Percentiles rank a stretch among this genome's conserved stretches.
These are phyloP conservation scores for Scutellaria galericulata DNA, from an alignment of 257 asterid genomes.

Conservation along the genomic window DNA sequence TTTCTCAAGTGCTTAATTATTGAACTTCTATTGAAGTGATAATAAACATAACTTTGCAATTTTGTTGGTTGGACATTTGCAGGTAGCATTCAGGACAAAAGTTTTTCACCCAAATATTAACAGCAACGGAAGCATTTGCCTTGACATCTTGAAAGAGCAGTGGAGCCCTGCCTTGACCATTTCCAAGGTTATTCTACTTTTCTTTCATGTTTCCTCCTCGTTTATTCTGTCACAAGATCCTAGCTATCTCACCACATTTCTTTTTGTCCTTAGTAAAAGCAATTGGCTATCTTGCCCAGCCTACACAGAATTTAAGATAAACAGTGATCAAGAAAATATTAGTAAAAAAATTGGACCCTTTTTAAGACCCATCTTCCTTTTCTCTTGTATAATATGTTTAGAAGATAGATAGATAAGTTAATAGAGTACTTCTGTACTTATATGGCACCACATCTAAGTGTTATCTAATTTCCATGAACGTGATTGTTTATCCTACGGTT, in stretches of 20 bases:
- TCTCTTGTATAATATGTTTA: too few species aligned
- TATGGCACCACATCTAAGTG: background rate
- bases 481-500: background rate
- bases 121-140: constrained; percentile 82
- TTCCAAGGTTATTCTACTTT: constrained; percentile 59
- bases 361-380: too few species aligned
- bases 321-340: background rate
- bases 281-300: too few species aligned
- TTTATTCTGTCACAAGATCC: background rate
- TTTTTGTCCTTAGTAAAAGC: too few species aligned
- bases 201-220: constrained; percentile 9
- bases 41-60: background rate
- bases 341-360: background rate
- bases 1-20: background rate
- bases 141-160: constrained; percentile 81
- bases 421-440: background rate
- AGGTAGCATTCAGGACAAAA: constrained; percentile 83
- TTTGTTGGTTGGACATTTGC: constrained; percentile 35
- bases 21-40: background rate
- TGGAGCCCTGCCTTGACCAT: constrained; percentile 89
- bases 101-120: constrained; percentile 81
- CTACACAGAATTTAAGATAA: background rate
- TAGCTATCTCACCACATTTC: too few species aligned
- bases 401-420: background rate
- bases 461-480: background rate